Conservation (phyloP, 441 rosid genomes). For the Flueggea neowawraea region DNA sequence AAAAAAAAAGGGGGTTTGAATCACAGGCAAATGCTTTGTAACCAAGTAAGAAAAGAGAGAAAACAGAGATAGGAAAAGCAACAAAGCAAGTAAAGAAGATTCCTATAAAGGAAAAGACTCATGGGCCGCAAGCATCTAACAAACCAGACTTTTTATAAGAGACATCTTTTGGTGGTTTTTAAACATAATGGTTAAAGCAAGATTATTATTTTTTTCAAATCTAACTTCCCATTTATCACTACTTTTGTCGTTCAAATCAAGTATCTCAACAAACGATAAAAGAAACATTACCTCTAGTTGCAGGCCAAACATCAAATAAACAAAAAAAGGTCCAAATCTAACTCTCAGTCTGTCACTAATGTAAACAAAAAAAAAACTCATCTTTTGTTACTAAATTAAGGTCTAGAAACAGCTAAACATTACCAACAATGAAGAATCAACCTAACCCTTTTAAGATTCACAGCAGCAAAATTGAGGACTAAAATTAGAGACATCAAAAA, state of each 20-base stretch:
- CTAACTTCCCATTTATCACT: neutral
- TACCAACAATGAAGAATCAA: too few relatives aligned
- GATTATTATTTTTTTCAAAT: slow-evolving; percentile 19
- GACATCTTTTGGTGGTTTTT: slow-evolving; percentile 39
- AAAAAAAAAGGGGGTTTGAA: slow-evolving; percentile 16
- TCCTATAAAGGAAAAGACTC: slow-evolving; percentile 39
- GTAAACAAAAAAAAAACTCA: too few relatives aligned
- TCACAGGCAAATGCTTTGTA: slow-evolving; percentile 23
- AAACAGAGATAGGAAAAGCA: slow-evolving; percentile 26
- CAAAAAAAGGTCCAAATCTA: neutral
- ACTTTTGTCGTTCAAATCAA: slow-evolving; percentile 16
- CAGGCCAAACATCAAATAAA: neutral
- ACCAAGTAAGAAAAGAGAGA: slow-evolving; percentile 25
- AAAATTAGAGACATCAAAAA: too few relatives aligned
- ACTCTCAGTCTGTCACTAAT: neutral
- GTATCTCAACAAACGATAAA: slow-evolving; percentile 17
- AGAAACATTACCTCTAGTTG: neutral
- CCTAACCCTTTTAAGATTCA: too few relatives aligned
- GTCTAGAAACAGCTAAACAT: too few relatives aligned
- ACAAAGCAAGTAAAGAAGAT: slow-evolving; percentile 58
- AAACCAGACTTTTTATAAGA: slow-evolving; percentile 33
- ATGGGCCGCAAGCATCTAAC: slow-evolving; percentile 45
- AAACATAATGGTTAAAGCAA: slow-evolving; percentile 14
- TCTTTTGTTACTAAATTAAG: too few relatives aligned
- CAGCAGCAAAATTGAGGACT: too few relatives aligned